A percentile compares a stretch with the other conserved stretches of the same genome.
Conservation (phyloP, 2,329 filamentous ascomycete species). For the Fusarium sp. region DNA sequence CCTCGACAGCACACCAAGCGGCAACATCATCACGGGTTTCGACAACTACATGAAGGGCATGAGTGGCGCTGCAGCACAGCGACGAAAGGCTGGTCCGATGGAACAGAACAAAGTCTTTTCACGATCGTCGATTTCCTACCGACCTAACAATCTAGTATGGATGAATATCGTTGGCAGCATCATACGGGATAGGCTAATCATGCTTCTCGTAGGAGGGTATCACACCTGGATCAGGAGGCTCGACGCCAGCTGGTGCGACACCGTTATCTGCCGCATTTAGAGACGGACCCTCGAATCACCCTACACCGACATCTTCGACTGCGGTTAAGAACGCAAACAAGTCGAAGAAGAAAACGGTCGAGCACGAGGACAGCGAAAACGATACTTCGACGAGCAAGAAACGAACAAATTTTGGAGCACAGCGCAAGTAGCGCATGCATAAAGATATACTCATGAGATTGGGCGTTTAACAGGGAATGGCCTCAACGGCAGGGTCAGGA, state of each 20-base stretch:
- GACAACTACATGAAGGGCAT: constrained; percentile 97
- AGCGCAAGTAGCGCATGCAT: constrained; percentile 55
- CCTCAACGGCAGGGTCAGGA: not conserved
- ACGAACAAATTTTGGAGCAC: constrained; percentile 66
- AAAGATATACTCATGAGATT: not conserved
- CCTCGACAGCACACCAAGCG: constrained; percentile 86
- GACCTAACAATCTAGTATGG: constrained; percentile 53
- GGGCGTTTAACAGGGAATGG: constrained; percentile 12
- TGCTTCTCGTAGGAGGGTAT: constrained; percentile 33
- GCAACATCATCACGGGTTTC: constrained; percentile 97
- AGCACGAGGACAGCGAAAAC: constrained; percentile 67
- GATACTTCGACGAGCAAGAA: constrained; percentile 64
- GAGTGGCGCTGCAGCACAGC: constrained; percentile 68
- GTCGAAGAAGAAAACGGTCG: constrained; percentile 60
- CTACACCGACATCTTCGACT: constrained; percentile 65
- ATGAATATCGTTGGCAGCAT: not conserved
- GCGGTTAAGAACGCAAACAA: constrained; percentile 58
- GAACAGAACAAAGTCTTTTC: constrained; percentile 81
- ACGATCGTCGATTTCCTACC: constrained; percentile 70
- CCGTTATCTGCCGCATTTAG: constrained; percentile 64
- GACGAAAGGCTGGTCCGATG: constrained; percentile 70
- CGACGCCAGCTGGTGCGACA: constrained; percentile 50
- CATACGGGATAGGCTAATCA: not conserved
- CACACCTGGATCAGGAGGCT: constrained; percentile 50
- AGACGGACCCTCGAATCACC: constrained; percentile 59